phyloP scores from a whole-genome alignment of 768 basidiomycete species.

The Russula sp. region DNA sequence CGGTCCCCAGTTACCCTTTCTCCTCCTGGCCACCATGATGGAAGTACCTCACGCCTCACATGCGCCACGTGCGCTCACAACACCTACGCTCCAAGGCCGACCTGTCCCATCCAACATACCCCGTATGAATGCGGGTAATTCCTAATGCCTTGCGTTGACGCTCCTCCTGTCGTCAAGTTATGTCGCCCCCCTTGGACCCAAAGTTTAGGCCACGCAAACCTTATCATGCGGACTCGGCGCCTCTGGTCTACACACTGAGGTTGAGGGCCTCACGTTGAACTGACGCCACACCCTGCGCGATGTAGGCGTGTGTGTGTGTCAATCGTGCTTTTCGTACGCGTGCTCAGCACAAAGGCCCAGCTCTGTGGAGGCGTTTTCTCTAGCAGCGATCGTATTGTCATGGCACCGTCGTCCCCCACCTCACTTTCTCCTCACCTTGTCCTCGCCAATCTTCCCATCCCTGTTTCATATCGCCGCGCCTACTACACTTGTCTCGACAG shows the following conservation, averaged over 20 bases:
- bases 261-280: background rate
- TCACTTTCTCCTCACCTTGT: conserved; percentile 7
- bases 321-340: background rate
- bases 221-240: background rate
- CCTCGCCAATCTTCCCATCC: background rate
- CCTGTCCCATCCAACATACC: background rate
- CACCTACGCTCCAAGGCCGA: background rate
- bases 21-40: background rate
- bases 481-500: background rate
- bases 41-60: background rate
- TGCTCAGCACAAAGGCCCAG: background rate
- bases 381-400: conserved; percentile 1
- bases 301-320: background rate
- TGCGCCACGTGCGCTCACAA: background rate
- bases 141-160: background rate
- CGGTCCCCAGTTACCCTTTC: background rate
- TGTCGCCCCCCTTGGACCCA: background rate
- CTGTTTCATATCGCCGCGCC: background rate
- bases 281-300: background rate
- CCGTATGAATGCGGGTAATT: background rate
- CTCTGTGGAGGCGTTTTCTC: background rate
- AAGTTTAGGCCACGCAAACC: background rate
- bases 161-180: background rate
- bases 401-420: background rate
- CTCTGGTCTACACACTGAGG: background rate